phyloP scores from a whole-genome alignment of 1,284 basidiomycete genomes.

The Porodaedalea pini region DNA sequence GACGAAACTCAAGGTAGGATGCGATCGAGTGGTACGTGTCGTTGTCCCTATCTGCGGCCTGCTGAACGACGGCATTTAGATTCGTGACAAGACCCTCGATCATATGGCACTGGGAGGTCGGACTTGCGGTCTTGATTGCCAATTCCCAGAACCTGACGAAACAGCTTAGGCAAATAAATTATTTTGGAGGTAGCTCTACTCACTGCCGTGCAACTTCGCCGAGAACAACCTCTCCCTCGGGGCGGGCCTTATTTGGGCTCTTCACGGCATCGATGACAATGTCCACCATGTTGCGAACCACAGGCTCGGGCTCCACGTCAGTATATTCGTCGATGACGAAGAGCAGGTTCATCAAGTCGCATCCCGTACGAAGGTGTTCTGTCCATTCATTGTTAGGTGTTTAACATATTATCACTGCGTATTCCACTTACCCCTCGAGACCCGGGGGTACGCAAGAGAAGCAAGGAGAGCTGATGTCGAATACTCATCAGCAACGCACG shows the following conservation, averaged over 20 bases:
- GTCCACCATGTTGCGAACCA: constrained; percentile 29
- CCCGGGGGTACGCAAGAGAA: constrained; percentile 26
- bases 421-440: background rate
- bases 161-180: constrained; percentile 2
- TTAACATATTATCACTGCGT: too few relatives aligned
- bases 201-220: constrained; percentile 35
- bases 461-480: constrained; percentile 19
- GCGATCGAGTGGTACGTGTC: constrained; percentile 49
- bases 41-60: constrained; percentile 48
- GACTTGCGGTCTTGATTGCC: constrained; percentile 45
- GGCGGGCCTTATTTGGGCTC: constrained; percentile 32
- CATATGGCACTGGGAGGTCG: constrained; percentile 51
- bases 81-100: constrained; percentile 52
- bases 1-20: constrained; percentile 52
- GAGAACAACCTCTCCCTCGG: constrained; percentile 29
- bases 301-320: constrained; percentile 28
- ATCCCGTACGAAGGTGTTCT: constrained; percentile 29
- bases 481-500: too few relatives aligned
- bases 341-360: constrained; percentile 41
- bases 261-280: constrained; percentile 36
- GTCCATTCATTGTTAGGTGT: background rate
- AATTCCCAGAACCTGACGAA: constrained; percentile 48
- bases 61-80: constrained; percentile 50
- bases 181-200: background rate
- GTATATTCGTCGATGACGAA: constrained; percentile 43